Conservation (phyloP, 192 early-diverging fungal genomes). For the Backusella morwellensis region DNA sequence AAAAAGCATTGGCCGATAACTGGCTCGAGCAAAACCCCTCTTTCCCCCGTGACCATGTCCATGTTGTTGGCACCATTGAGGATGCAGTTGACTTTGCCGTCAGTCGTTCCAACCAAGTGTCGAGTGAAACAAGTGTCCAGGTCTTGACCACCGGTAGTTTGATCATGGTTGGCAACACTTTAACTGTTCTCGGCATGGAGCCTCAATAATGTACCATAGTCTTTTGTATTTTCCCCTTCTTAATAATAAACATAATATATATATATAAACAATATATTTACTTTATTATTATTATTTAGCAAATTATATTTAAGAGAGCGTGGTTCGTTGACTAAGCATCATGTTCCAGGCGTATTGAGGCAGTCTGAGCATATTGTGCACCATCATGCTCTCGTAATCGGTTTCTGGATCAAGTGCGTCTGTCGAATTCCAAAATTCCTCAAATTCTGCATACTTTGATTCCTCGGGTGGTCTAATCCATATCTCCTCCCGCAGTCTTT, state of each 20-base stretch:
- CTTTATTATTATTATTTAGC: no score
- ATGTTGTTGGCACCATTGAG: slow-evolving; percentile 59
- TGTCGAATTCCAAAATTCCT: slow-evolving; percentile 44
- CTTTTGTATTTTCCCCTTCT: neutral
- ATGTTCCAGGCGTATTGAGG: slow-evolving; percentile 29
- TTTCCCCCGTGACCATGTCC: slow-evolving; percentile 16
- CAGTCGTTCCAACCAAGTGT: neutral
- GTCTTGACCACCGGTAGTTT: slow-evolving; percentile 92
- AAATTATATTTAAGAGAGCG: neutral
- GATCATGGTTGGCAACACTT: slow-evolving; percentile 84
- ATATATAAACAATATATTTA: no score
- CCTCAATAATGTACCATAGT: slow-evolving; percentile 20
- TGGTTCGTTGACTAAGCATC: slow-evolving; percentile 14
- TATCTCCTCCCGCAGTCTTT: slow-evolving; percentile 53
- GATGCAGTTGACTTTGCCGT: slow-evolving; percentile 60
- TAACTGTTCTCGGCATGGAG: slow-evolving; percentile 65
- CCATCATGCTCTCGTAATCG: slow-evolving; percentile 41
- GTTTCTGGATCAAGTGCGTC: slow-evolving; percentile 42
- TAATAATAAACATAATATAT: no score
- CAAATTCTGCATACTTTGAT: slow-evolving; percentile 40
- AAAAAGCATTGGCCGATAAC: slow-evolving; percentile 54
- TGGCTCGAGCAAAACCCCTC: slow-evolving; percentile 51
- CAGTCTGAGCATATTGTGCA: slow-evolving; percentile 19
- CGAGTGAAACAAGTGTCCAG: slow-evolving; percentile 32
- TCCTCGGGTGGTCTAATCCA: slow-evolving; percentile 52